phyloP scores from a whole-genome alignment of 2,329 filamentous ascomycete genomes.

The Endocalyx cinctus region DNA sequence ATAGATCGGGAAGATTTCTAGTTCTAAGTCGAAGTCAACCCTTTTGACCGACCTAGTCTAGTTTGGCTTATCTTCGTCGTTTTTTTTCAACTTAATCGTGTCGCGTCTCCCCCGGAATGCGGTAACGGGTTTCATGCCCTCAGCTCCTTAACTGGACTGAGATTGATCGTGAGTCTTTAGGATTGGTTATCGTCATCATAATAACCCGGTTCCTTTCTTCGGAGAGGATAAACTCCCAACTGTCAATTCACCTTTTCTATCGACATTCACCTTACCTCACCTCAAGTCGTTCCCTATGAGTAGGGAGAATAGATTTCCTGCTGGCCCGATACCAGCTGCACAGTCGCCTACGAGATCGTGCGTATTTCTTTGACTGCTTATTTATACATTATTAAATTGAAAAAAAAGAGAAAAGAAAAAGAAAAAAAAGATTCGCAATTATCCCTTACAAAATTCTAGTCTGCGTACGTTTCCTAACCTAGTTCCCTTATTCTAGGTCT shows the following conservation, averaged over 20 bases:
- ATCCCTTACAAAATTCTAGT: no score
- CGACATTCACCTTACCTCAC: no score
- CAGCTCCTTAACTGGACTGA: constrained; percentile 60
- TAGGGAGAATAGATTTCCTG: constrained; percentile 51
- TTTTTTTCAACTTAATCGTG: no score
- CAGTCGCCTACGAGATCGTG: constrained; percentile 53
- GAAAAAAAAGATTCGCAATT: no score
- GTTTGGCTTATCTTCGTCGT: no score
- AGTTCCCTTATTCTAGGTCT: constrained; percentile 14
- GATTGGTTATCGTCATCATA: constrained; percentile 2
- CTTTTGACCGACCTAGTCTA: no score
- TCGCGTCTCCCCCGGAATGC: constrained; percentile 44
- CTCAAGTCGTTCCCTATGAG: constrained; percentile 37
- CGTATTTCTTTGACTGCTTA: constrained; percentile 22
- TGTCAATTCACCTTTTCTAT: constrained; percentile 12
- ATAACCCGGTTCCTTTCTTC: no score
- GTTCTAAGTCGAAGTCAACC: no score
- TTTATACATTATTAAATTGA: not conserved
- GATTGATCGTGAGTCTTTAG: constrained; percentile 27
- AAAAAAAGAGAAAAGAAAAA: no score
- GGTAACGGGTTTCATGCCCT: constrained; percentile 51
- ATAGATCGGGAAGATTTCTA: no score
- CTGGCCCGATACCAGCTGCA: constrained; percentile 56
- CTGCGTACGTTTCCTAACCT: constrained; percentile 11
- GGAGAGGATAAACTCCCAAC: no score